These are phyloP conservation scores for Pyrenula massariospora DNA, from an alignment of 495 filamentous ascomycete genomes.

Conservation along the genomic window DNA sequence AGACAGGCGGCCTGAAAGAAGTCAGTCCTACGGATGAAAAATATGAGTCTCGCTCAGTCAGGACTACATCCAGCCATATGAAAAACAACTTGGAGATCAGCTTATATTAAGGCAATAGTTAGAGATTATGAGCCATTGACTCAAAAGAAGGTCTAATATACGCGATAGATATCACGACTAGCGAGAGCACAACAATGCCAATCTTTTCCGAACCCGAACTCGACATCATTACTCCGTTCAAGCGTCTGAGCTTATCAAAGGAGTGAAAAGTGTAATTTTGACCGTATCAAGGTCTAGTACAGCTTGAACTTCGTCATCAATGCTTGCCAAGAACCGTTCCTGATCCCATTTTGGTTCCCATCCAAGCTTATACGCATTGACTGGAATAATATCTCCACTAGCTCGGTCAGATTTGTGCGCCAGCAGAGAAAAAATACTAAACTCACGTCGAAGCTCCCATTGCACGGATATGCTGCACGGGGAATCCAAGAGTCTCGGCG, in stretches of 20 bases:
- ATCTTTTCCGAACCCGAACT: not conserved
- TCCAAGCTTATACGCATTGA: slow-evolving; percentile 18
- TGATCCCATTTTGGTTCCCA: slow-evolving; percentile 25
- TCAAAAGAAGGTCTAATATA: not conserved
- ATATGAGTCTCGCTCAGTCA: not conserved
- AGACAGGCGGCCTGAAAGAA: not conserved
- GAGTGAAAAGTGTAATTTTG: slow-evolving; percentile 14
- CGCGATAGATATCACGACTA: not conserved
- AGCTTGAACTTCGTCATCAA: slow-evolving; percentile 23
- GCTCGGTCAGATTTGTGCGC: not conserved
- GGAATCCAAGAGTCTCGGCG: slow-evolving; percentile 17
- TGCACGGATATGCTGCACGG: slow-evolving; percentile 11
- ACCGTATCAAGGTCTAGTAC: slow-evolving; percentile 20
- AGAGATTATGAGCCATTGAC: not conserved
- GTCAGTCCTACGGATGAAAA: not conserved
- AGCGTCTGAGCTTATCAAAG: not conserved
- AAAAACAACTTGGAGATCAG: not conserved
- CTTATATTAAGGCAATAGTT: not conserved
- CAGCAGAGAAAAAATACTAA: not conserved
- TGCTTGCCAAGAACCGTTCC: slow-evolving; percentile 18
- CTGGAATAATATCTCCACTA: slow-evolving; percentile 19
- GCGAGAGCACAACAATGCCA: not conserved
- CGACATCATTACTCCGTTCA: not conserved
- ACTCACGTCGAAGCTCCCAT: not conserved
- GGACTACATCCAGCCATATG: not conserved